Base-by-base conservation (phyloP, 2,329 filamentous ascomycete species). In the Graphilbum sp. region DNA sequence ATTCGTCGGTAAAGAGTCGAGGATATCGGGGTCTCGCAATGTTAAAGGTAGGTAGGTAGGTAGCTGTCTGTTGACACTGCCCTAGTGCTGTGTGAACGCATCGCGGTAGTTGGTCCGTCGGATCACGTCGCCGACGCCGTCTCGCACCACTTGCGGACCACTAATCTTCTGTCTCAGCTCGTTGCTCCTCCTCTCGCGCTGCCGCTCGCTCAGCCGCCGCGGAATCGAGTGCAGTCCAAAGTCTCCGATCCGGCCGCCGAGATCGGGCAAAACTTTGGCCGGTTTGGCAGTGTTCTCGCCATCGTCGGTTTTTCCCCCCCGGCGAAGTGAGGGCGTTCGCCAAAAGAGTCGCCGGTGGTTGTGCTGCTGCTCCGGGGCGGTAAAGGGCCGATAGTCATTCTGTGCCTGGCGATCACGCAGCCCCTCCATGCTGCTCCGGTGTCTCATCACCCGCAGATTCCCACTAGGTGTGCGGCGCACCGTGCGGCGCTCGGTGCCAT, bases 91-190 rank as follows among this genome's bases (percentile, higher is more conserved):
- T 13, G 49, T 43, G 37, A 48, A 51, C 0, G 47, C 46, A 16
- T 52, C 57, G 36, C 53, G 54, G 42, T 60, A 60, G 29, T 54
- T 60, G 31, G 56, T 61, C 27, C 60, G 56, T 36, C 65, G 58
- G 34, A 74, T 65, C 35, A 75, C 63, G 23, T 75, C 70, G 13
- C 63, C 67, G 3, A 75, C 66, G 4, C 69, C 69, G 44, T 75
- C 70, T 20, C 69, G 58, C 17, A 75, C 69, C 48, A 72, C 67
- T 19, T 57, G 62, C 0, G 74, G 74, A 5, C 61, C 64, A 42
- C 71, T 75, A 33, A 79, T 79, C 52, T 64, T 75, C 45, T 66
- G 58, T 8, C 73, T 62, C 38, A 79, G 57, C 48, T 72, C 70
- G 41, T 68, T 62, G 18, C 64, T 67, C 37, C 74, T 59, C 54